Conservation (phyloP, 768 basidiomycete species). For the Pulveroboletus frians region DNA sequence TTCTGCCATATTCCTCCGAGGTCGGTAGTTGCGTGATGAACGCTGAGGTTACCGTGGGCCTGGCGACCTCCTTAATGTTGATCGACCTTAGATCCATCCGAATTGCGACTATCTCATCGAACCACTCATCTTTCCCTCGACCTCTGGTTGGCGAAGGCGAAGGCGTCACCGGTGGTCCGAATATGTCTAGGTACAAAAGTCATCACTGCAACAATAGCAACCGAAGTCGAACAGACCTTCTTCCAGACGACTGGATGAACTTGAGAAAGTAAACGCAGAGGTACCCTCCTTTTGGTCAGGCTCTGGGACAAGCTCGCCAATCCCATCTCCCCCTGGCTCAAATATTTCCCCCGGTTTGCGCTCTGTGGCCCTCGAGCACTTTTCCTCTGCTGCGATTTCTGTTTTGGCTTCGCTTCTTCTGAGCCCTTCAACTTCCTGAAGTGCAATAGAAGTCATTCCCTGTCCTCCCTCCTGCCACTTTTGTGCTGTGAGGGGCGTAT, state of each 20-base stretch:
- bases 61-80: constrained; percentile 50
- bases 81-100: constrained; percentile 60
- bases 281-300: constrained; percentile 1
- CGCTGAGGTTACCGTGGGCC: constrained; percentile 33
- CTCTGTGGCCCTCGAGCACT: neutral
- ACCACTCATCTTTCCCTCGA: constrained; percentile 41
- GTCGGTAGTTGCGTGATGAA: constrained; percentile 47
- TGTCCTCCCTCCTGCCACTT: neutral
- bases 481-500: neutral
- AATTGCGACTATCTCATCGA: constrained; percentile 46
- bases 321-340: neutral
- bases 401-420: constrained; percentile 1
- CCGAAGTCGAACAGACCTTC: constrained; percentile 22
- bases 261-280: neutral
- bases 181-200: constrained; percentile 47
- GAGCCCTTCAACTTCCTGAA: constrained; percentile 1
- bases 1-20: constrained; percentile 40
- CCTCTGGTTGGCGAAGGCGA: constrained; percentile 31
- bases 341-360: constrained; percentile 1
- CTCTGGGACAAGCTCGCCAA: neutral
- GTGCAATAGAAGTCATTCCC: neutral
- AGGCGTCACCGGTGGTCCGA: constrained; percentile 42
- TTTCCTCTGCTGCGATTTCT: neutral
- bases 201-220: constrained; percentile 1
- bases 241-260: constrained; percentile 1